Evolutionary conservation across 768 basidiomycete genomes (phyloP).

Genomic region (Myochromella boudieri): DNA sequence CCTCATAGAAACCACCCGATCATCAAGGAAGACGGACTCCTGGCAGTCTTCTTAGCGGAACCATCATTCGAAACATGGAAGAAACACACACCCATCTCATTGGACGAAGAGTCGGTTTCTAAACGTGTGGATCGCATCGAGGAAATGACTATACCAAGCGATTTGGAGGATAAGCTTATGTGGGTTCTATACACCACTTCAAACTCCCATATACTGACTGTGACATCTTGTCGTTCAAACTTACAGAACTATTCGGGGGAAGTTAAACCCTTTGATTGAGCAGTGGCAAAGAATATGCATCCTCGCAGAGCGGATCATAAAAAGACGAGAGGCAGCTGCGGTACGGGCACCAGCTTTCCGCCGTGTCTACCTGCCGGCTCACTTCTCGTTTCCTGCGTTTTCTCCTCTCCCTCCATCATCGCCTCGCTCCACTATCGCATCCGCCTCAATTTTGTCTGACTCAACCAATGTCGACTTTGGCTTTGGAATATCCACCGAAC

Average conservation of each 20-base stretch:
- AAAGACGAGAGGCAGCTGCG: conserved; percentile 89
- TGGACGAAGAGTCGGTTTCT: conserved; percentile 86
- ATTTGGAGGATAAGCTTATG: conserved; percentile 89
- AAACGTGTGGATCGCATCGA: conserved; percentile 80
- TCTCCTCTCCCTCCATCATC: conserved; percentile 36
- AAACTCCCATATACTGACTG: not conserved
- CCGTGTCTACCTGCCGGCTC: conserved; percentile 67
- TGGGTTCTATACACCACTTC: conserved; percentile 29
- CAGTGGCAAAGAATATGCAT: conserved; percentile 91
- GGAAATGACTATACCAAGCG: conserved; percentile 91
- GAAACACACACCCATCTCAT: conserved; percentile 69
- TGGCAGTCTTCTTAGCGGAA: conserved; percentile 81
- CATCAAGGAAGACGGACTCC: conserved; percentile 81
- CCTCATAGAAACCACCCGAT: conserved; percentile 81
- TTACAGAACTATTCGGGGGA: conserved; percentile 69
- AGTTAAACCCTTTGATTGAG: conserved; percentile 76
- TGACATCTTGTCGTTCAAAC: conserved; percentile 9
- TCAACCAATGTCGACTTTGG: conserved; percentile 31
- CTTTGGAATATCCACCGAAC: conserved; percentile 21
- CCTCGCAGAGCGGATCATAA: conserved; percentile 84
- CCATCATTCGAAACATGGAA: conserved; percentile 87
- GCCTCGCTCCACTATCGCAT: conserved; percentile 31
- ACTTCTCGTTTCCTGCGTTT: conserved; percentile 59
- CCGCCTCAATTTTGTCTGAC: conserved; percentile 30
- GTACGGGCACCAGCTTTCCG: conserved; percentile 73